Evolutionary conservation across 1,284 basidiomycete species (phyloP), one percentile per base, ranked within the genome.

Genomic region (Ganoderma resinaceum): DNA sequence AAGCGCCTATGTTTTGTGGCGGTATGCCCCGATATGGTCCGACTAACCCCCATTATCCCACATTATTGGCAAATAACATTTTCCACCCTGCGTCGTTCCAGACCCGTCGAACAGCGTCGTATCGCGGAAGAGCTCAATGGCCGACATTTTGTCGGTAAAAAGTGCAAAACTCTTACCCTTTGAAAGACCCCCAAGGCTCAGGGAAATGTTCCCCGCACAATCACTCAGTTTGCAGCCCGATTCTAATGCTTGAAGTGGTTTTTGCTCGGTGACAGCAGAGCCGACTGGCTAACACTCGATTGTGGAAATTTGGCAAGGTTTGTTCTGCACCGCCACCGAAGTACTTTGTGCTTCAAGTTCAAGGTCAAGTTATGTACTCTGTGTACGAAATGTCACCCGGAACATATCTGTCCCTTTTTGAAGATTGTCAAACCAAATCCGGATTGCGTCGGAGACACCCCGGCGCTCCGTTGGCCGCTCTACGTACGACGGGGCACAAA

Each of bases 11-110:
- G 57, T 63, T 67, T 63, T 53, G 53, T 58, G 66, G 43, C 53
- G 63, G 23, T 68, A 68, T 61, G 63, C 57, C 67, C 63, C 2
- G 23, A 65, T 65, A 53, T 59, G 59, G 61, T 20, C 18, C n/a
- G 14, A 40, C 26, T 58, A 60, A 60, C 29, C 43, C 18, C 3
- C 35, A 37, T 43, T 59, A 58, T 31, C 6, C 29, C 2, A n/a
- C 46, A 49, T 46, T 29, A 40, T 33, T 23, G 0, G 18, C 33
- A 29, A 29, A 40, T 61, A 42, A 40, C n/a, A 23, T 23, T 23
- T 49, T 26, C 46, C 8, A 23, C 23, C 23, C 23, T 7, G 9
- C 46, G 11, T 23, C 11, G 11, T 49, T 49, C 46, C 46, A 49
- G 46, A 46, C 43, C 38, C 38, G 38, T 14, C 38, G 12, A 40